Evolutionary conservation across 2,329 filamentous ascomycete species (phyloP), one percentile per base, ranked within the genome.

Genomic region (Cyphellophora europaea): DNA sequence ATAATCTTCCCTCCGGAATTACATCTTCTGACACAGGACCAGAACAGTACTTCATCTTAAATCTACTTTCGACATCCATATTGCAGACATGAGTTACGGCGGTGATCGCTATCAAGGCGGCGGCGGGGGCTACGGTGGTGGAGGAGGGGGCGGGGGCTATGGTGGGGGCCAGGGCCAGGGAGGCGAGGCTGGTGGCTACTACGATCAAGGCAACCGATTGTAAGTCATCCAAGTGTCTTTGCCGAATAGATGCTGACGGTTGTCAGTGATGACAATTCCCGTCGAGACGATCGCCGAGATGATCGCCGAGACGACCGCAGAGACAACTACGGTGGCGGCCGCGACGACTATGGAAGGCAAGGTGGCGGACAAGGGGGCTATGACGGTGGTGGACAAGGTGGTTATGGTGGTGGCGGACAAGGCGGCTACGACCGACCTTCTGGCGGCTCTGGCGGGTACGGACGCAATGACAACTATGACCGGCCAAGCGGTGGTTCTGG

Each of bases 201-300:
- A 47, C 12, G 43, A 48, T 25, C 44, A 40, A 33, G 32, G 32
- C 18, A 47, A 47, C 30, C 45, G 46, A 27, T 45, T 35, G 32
- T 33, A 43, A 21, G 35, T 38, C 19, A 25, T 32, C 19, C 32
- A 40, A 15, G 33, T 39, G 33, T 33, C 38, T 11, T 32, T 30
- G 8, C 11, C 12, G 11, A 19, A 13, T 6, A 10, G 30, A 40
- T 32, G 33, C 42, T 33, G 31, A 43, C 39, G 45, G 45, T 32
- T 2, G 17, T 42, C 37, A 41, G 37, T 31, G 23, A 36, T 28
- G 16, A 38, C 27, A 21, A 37, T 17, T 35, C 28, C 19, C 27
- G 41, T 19, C 30, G 37, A 15, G 40, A 42, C 37, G 37, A 44
- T 11, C 31, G 33, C 23, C 28, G 36, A 15, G 27, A 38, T 27